Evolutionary conservation across 352 stramenopile species (phyloP).

Genomic region (Phytopythium delawarense): DNA sequence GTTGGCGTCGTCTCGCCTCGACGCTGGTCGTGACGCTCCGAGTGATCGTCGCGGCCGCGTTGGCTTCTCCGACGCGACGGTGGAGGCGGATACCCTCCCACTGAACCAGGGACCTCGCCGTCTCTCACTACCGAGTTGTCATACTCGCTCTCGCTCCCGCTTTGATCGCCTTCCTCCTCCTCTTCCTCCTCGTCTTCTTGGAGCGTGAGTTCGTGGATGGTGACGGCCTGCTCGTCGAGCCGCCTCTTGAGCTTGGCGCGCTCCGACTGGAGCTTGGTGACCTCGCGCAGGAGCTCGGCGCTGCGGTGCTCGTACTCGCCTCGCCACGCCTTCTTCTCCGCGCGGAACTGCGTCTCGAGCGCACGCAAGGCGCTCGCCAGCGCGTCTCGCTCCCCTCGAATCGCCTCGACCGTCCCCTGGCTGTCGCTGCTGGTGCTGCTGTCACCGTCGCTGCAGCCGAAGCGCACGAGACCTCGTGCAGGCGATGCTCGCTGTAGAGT

Average conservation of each 20-base stretch:
- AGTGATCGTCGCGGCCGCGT: neutral
- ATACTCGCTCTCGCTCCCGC: neutral
- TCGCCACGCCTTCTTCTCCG: conserved; percentile 24
- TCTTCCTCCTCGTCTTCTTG: conserved; percentile 55
- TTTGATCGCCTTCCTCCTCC: conserved; percentile 13
- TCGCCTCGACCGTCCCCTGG: neutral
- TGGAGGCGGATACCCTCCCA: neutral
- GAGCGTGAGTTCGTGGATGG: conserved; percentile 75
- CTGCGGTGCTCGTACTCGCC: conserved; percentile 28
- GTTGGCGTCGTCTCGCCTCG: neutral
- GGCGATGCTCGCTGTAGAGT: conserved; percentile 2
- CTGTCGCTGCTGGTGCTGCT: neutral
- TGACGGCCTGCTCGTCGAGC: conserved; percentile 60
- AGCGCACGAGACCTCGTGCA: neutral
- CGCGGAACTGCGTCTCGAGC: conserved; percentile 15
- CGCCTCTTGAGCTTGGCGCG: conserved; percentile 34
- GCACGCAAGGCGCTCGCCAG: conserved; percentile 21
- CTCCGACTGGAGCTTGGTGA: conserved; percentile 40
- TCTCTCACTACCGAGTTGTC: neutral
- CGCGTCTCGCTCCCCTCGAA: conserved; percentile 17
- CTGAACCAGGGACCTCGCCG: neutral
- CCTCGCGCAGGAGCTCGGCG: conserved; percentile 32
- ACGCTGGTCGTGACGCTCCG: neutral
- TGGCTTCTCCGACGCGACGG: neutral
- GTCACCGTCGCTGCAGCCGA: neutral